These are phyloP conservation scores for Epichloe glyceriae DNA, from an alignment of 2,329 filamentous ascomycete species.

Conservation along the genomic window DNA sequence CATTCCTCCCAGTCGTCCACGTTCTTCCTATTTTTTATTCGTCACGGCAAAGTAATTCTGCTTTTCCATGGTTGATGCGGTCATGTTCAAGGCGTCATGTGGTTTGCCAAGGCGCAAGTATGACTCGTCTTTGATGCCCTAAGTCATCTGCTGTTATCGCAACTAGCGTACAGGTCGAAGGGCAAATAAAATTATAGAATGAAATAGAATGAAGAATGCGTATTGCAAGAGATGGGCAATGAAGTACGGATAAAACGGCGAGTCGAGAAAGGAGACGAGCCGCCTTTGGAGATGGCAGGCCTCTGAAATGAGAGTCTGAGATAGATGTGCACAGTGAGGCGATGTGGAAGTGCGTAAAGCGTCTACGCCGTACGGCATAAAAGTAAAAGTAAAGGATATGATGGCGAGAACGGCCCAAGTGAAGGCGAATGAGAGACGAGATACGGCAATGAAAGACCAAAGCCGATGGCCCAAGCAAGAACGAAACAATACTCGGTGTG, in stretches of 20 bases:
- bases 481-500: background rate
- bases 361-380: background rate
- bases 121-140: background rate
- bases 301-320: background rate
- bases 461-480: background rate
- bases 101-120: background rate
- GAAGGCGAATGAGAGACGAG: background rate
- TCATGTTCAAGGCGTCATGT: conserved; percentile 1
- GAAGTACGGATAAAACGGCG: background rate
- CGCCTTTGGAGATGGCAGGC: background rate
- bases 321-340: background rate
- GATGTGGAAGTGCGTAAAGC: background rate
- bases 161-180: background rate
- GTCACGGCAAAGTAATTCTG: background rate
- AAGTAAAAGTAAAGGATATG: too few species aligned
- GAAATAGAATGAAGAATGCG: too few species aligned
- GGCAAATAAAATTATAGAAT: background rate
- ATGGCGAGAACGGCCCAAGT: background rate
- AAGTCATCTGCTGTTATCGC: background rate
- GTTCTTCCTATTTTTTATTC: background rate
- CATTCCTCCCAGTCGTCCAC: conserved; percentile 41
- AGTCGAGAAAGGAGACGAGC: too few species aligned
- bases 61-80: conserved; percentile 1
- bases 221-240: background rate
- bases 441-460: background rate